Conservation (phyloP, 2,329 filamentous ascomycete species). For the Arachnopeziza araneosa region DNA sequence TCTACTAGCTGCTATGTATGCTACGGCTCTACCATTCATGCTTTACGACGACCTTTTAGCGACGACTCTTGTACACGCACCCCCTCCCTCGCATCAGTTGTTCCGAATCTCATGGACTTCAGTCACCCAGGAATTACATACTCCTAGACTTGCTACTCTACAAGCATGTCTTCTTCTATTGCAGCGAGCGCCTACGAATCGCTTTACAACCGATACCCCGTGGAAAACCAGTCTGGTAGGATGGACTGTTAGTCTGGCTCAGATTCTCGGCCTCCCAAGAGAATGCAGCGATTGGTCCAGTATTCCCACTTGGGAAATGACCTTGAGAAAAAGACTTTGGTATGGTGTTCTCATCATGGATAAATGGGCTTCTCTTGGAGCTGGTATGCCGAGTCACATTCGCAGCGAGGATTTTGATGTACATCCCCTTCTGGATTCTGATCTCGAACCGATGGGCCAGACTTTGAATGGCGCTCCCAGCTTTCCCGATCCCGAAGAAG, state of each 20-base stretch:
- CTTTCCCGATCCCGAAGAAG: constrained; percentile 21
- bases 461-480: constrained; percentile 15
- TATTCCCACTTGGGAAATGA: constrained; percentile 30
- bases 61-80: constrained; percentile 29
- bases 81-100: constrained; percentile 25
- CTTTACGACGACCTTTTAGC: constrained; percentile 37
- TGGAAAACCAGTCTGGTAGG: constrained; percentile 32
- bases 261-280: constrained; percentile 29
- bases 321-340: constrained; percentile 30
- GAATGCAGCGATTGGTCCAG: constrained; percentile 30
- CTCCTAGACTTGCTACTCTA: constrained; percentile 29
- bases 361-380: constrained; percentile 32
- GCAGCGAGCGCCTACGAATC: constrained; percentile 31
- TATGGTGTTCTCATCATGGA: constrained; percentile 31
- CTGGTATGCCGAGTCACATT: constrained; percentile 32
- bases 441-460: constrained; percentile 22
- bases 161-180: constrained; percentile 32
- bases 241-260: constrained; percentile 30
- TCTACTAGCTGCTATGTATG: constrained; percentile 38
- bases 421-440: constrained; percentile 20
- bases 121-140: constrained; percentile 31
- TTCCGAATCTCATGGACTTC: constrained; percentile 31
- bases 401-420: constrained; percentile 29
- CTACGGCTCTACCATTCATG: constrained; percentile 39
- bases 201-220: constrained; percentile 31